Base-by-base conservation (phyloP, 2,329 filamentous ascomycete species). In the Cladophialophora exuberans region DNA sequence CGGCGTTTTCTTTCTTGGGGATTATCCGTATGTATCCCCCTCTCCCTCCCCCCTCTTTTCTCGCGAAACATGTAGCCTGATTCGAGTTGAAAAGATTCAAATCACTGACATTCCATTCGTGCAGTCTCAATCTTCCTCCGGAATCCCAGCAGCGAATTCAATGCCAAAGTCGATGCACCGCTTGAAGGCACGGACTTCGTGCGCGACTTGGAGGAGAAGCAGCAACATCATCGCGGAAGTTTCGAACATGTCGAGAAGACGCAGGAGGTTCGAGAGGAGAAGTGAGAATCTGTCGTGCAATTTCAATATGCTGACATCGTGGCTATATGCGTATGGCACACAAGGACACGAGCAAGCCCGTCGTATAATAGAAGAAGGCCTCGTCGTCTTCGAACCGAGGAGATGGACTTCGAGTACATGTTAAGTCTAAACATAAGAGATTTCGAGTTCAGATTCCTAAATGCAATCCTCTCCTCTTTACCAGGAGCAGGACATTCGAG, bases 71-170 rank as follows among this genome's bases (percentile, higher is more conserved):
- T 6, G 20, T 31, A 17, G 28, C 17, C 15, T 15, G 22, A 2
- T 31, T 31, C n/a, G 3, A 9, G 30, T 31, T 31, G 30, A 31
- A 10, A 31, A 9, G n/a, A n/a, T n/a, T n/a, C n/a, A n/a, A 31
- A 9, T 31, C 11, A 26, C 51, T 54, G 33, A 54, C 36, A 41
- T n/a, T n/a, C n/a, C n/a, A n/a, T n/a, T n/a, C 4, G 7, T 13
- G n/a, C 17, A 47, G 42, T 42, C 13, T 15, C 35, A 15, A 22
- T 30, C 6, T 49, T 48, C 26, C 7, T 54, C 13, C 36, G 13
- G 6, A 30, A 54, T 26, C 52, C 52, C 0, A 48, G 20, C 18
- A 35, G 49, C 13, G 52, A 49, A 49, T 54, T 43, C 30, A 54
- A 47, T 20, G 26, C 43, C 17, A 20, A 42, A 6, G 35, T 49